A percentile compares a stretch with the other conserved stretches of the same genome.
phyloP scores from a whole-genome alignment of 2,329 filamentous ascomycete genomes.

The Oidium heveae region DNA sequence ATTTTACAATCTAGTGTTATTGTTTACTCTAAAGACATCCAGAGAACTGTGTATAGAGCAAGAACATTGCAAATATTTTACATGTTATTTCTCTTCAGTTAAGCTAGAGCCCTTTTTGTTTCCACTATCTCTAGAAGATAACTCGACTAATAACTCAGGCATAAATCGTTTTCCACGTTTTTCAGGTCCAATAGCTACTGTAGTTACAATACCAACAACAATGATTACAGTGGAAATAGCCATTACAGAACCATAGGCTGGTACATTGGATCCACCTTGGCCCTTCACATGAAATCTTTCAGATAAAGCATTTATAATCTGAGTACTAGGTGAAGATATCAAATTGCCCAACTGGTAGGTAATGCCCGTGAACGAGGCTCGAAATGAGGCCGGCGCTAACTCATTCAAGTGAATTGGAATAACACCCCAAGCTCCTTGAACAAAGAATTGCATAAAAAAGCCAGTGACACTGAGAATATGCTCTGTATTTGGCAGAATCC shows the following conservation, averaged over 20 bases:
- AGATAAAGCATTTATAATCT: constrained; percentile 53
- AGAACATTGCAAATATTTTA: no score
- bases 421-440: constrained; percentile 54
- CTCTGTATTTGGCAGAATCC: constrained; percentile 27
- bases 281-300: constrained; percentile 48
- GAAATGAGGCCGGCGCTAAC: constrained; percentile 42
- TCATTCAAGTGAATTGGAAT: constrained; percentile 54
- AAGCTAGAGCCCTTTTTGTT: no score
- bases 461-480: constrained; percentile 48
- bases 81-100: no score
- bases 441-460: constrained; percentile 64
- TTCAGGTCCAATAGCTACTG: background rate
- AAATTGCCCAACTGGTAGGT: constrained; percentile 56
- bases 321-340: constrained; percentile 44
- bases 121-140: no score
- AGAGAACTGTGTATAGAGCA: no score
- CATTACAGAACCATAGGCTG: constrained; percentile 62
- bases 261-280: constrained; percentile 25
- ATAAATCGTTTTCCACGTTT: background rate
- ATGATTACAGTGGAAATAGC: constrained; percentile 26
- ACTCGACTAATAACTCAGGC: background rate
- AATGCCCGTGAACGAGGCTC: constrained; percentile 44
- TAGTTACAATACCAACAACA: background rate
- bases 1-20: no score
- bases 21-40: no score